These are phyloP conservation scores for Penicillium subrubescens DNA, from an alignment of 495 filamentous ascomycete species.

Conservation along the genomic window DNA sequence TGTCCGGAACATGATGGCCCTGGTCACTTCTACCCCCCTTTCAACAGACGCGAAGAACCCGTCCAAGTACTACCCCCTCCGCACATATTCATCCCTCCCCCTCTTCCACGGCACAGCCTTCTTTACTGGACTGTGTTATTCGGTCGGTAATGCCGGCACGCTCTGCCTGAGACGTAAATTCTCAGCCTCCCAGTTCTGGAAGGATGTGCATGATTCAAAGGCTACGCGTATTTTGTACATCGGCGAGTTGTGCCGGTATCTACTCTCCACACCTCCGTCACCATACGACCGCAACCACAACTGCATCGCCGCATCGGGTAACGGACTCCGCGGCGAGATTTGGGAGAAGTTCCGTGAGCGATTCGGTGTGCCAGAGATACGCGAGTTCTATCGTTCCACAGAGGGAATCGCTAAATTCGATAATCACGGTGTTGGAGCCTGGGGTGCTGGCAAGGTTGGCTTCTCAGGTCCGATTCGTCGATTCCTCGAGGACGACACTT, in stretches of 20 bases:
- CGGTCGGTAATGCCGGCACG: conserved; percentile 43
- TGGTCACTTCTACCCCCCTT: conserved; percentile 47
- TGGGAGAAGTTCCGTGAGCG: conserved; percentile 86
- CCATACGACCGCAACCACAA: conserved; percentile 74
- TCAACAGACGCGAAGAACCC: conserved; percentile 38
- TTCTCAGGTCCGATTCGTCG: conserved; percentile 66
- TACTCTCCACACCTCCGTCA: conserved; percentile 73
- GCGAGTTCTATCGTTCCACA: conserved; percentile 89
- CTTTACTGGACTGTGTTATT: conserved; percentile 58
- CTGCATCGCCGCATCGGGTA: conserved; percentile 79
- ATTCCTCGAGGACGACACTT: conserved; percentile 52
- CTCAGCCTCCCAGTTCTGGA: conserved; percentile 84
- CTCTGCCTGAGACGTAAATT: conserved; percentile 68
- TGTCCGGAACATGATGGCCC: conserved; percentile 60
- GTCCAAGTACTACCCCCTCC: conserved; percentile 56
- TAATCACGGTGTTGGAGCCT: conserved; percentile 74
- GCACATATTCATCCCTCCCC: conserved; percentile 88
- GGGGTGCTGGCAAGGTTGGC: conserved; percentile 78
- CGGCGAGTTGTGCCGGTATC: conserved; percentile 89
- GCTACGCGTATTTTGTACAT: conserved; percentile 91
- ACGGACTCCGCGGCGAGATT: conserved; percentile 87
- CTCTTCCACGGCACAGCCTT: conserved; percentile 87
- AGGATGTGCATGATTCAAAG: conserved; percentile 71
- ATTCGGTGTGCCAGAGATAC: conserved; percentile 77
- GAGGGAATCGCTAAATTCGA: conserved; percentile 74